phyloP scores from a whole-genome alignment of 75 land plant species.

The Pinus albicaulis region DNA sequence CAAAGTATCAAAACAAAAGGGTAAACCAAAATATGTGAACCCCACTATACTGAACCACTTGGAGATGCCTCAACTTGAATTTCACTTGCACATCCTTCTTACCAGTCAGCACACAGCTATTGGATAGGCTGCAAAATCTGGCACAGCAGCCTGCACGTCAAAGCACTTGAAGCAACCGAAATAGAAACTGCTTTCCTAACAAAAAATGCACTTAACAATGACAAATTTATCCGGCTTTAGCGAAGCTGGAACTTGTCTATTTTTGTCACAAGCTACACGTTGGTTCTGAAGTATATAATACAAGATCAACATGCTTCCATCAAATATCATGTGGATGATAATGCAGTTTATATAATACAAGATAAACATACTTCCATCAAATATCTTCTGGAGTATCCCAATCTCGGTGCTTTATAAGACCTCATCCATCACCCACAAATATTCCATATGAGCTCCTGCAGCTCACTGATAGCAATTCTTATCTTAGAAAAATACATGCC shows the following conservation, averaged over 20 bases:
- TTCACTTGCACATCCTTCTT: neutral
- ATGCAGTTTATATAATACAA: neutral
- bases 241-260: neutral
- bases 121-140: neutral
- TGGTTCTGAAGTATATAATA: neutral
- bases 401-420: neutral
- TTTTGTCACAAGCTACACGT: neutral
- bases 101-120: neutral
- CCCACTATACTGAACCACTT: neutral
- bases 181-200: neutral
- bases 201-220: neutral
- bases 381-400: neutral
- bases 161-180: neutral
- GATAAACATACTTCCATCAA: neutral
- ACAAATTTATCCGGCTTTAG: neutral
- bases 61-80: neutral
- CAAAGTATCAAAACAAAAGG: neutral
- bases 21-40: neutral
- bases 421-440: neutral
- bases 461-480: neutral
- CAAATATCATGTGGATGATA: neutral
- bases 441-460: conserved; percentile 1
- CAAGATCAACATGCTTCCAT: neutral
- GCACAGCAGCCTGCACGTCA: neutral
- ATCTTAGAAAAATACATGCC: neutral